Base-by-base conservation (phyloP, 139 green algal genomes). In the Closterium sp. region DNA sequence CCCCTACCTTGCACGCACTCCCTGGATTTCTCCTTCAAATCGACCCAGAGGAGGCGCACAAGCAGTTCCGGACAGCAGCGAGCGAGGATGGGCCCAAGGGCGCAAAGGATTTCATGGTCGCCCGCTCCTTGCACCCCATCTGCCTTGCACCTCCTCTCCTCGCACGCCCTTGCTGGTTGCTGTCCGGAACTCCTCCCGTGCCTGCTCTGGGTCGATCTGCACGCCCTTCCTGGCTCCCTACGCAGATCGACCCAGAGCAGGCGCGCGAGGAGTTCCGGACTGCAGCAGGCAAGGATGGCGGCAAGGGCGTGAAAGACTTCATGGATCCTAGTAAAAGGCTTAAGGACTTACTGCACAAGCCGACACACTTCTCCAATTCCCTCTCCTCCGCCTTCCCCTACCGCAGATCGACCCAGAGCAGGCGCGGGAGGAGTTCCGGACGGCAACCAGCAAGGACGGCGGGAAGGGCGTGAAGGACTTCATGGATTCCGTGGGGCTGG, bases 401-500 rank as follows among this genome's bases (percentile, higher is more conserved):
- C n/a, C n/a, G n/a, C 88, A 99, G 94, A 97, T 99, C 33, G 96
- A 99, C 91, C 95, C 97, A 2, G 97, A 99, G 86, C 88, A 96
- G 38, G 92, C 92, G 66, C 93, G 93, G 90, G 87, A 95, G 23
- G 96, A 97, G 90, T 97, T 97, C 85, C 93, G 91, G 85, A 90
- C 90, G 1, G 95, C 89, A 34, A 94, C 91, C 28, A 91, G 95
- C 4, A 87, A 88, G 32, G 92, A 93, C 31, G 94, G 86, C n/a
- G 95, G 91, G 81, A 95, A 96, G 90, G 91, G 93, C 81, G 90
- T 96, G n/a, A 94, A 96, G 89, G 96, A 98, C 91, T 97, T 98
- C 81, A 95, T 98, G 94, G 95, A 95, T 12, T 91, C 93, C 35
- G 96, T 99, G 90, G 97, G 97, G 25, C 86, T 99, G 85, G 96